Base-by-base conservation (phyloP, 331 rosid genomes). In the Erythrophleum ivorense region DNA sequence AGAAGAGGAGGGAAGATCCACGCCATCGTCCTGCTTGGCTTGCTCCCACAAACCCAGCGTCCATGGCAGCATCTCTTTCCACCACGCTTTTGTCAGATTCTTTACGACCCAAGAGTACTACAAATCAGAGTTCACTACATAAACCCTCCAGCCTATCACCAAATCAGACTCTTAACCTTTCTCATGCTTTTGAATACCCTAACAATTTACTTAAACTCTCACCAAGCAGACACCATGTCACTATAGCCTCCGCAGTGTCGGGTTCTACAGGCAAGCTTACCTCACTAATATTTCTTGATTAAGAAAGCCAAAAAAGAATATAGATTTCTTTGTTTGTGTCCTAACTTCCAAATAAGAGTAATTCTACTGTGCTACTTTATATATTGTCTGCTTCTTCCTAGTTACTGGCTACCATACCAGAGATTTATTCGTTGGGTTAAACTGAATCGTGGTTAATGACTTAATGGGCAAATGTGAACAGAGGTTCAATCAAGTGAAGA, bases 401-500 rank as follows among this genome's bases (percentile, higher is more conserved):
- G 49, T 38, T 66, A 14, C 38, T 66, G 71, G 48, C 21, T 34
- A 14, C 55, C 55, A 12, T 70, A 46, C 40, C 0, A 15, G 40
- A 46, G 40, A 21, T 69, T 69, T 69, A 0, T 13, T 33, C 7
- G 10, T 43, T 6, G 67, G 31, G 34, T 58, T 38, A 29, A 65
- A 18, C 7, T 48, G 41, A 36, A 40, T 77, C 14, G 19, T 63
- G 62, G 48, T 15, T 14, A 6, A 43, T 77, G 19, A 50, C 48
- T 66, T 33, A 21, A 58, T 69, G 78, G 45, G 71, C 73, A 76
- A 9, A 64, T 76, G 43, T 77, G 87, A 77, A 50, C 87, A 95
- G 98, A 91, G 73, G 70, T 78, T 49, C 92, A 81, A 77, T 84
- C 94, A 81, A 75, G 85, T 83, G 95, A 81, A 54, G 97, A 85